Evolutionary conservation across 2,329 filamentous ascomycete genomes (phyloP).

Genomic region (Diplocarpon rosae): DNA sequence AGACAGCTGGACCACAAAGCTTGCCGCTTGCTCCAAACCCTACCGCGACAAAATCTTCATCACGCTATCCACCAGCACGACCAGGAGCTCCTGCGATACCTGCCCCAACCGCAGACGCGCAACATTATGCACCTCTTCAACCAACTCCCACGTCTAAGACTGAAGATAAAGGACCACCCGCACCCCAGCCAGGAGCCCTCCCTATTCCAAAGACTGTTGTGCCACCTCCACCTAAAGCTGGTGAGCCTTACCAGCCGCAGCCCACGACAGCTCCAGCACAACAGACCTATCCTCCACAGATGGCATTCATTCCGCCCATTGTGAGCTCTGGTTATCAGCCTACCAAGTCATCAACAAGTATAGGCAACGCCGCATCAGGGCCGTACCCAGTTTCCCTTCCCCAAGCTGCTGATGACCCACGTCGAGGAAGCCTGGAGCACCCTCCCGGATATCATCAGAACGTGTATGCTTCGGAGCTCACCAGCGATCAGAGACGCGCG

Average conservation of each 20-base stretch:
- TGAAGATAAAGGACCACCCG: conserved; percentile 33
- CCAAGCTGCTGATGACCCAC: conserved; percentile 6
- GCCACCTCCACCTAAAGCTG: conserved; percentile 42
- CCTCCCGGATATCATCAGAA: conserved; percentile 45
- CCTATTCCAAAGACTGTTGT: conserved; percentile 33
- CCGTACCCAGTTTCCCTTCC: conserved; percentile 18
- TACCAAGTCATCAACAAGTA: conserved; percentile 36
- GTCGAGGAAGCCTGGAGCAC: conserved; percentile 23
- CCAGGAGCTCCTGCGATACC: conserved; percentile 41
- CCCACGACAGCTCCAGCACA: conserved; percentile 26
- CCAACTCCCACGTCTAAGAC: conserved; percentile 34
- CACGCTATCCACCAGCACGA: conserved; percentile 33
- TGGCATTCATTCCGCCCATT: conserved; percentile 39
- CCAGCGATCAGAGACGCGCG: conserved; percentile 32
- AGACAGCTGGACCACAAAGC: conserved; percentile 28
- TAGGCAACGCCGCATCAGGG: conserved; percentile 23
- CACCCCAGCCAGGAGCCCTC: conserved; percentile 46
- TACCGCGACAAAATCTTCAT: conserved; percentile 24
- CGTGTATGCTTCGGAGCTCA: conserved; percentile 39
- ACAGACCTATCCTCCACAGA: conserved; percentile 35
- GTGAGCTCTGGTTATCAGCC: conserved; percentile 32
- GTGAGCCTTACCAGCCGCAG: conserved; percentile 33
- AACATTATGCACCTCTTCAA: conserved; percentile 28
- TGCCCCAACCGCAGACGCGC: conserved; percentile 26
- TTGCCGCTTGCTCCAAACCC: conserved; percentile 16